Evolutionary conservation across 805 yeast species (phyloP), one percentile per base, ranked within the genome.

Genomic region (Cyberlindnera bimundalis): DNA sequence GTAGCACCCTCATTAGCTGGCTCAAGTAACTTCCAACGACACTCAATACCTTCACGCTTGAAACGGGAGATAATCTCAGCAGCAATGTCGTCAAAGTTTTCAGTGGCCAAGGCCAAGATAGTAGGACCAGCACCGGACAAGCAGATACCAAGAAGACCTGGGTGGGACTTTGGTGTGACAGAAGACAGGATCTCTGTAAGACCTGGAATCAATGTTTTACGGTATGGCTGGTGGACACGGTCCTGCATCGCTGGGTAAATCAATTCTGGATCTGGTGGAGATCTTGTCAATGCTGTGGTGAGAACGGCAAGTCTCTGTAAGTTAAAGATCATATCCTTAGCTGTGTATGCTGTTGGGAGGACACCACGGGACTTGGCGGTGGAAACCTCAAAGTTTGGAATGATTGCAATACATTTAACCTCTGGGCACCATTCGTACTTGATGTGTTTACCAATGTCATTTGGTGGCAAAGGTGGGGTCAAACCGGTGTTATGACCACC

Each of bases 91-190:
- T 89, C 96, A 53, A 80, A 93, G 61, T 87, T 85, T 15, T 77
- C 82, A 4, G 96, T 89, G 5, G 99, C 98, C 48, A 93, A 73
- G 30, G 96, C 95, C 48, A 93, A 69, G 42, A 93, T 90, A 7
- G 99, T 93, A 42, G 99, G 99, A 8, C 99, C 99, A 6, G 99
- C 99, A 39, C 99, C 99, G 20, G 96, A 84, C 43, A 93, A 72
- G 61, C 99, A 93, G 53, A 93, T 87, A 38, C 99, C 99, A 43
- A 93, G 72, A 35, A 90, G 71, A 4, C 97, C 97, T 2, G 83
- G 82, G 60, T 86, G 85, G 6, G 85, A 70, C 33, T 76, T 72
- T 31, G 98, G 96, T 0, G 95, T 86, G 37, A 93, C 81, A 12
- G 84, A 73, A 6, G 79, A 70, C 52, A 93, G 72, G 35, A 93